These are phyloP conservation scores for Penicillium pancosmium DNA, from an alignment of 495 filamentous ascomycete species.

Conservation along the genomic window DNA sequence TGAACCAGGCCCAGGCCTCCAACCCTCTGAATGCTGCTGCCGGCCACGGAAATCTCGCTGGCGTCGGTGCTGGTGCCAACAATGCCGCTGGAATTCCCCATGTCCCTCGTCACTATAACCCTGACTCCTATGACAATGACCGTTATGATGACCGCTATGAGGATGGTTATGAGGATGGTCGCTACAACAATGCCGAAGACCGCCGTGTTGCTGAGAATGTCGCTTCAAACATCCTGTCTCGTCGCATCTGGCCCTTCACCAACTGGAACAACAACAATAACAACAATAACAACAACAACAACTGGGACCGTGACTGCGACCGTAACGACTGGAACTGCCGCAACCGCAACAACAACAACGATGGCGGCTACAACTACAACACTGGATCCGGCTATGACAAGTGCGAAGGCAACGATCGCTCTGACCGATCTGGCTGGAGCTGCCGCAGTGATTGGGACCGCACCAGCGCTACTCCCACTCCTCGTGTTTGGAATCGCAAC, in stretches of 20 bases:
- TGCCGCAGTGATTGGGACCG: constrained; percentile 20
- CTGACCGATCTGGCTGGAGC: constrained; percentile 14
- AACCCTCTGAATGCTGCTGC: constrained; percentile 6
- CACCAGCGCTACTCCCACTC: constrained; percentile 14
- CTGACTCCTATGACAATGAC: constrained; percentile 2
- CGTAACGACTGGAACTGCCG: constrained; percentile 14
- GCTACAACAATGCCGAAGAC: constrained; percentile 10
- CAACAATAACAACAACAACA: not conserved
- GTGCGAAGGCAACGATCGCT: constrained; percentile 14
- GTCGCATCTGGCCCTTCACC: constrained; percentile 2
- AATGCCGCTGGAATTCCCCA: constrained; percentile 5
- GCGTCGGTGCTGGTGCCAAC: not conserved
- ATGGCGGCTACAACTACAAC: constrained; percentile 13
- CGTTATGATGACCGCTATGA: constrained; percentile 5
- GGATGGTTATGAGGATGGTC: constrained; percentile 6
- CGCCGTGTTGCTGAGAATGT: constrained; percentile 6
- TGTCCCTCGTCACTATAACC: constrained; percentile 7
- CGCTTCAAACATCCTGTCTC: not conserved
- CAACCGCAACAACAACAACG: constrained; percentile 17
- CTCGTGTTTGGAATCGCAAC: constrained; percentile 13
- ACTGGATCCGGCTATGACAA: constrained; percentile 16
- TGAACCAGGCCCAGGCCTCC: not conserved
- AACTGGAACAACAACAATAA: constrained; percentile 3
- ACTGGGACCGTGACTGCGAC: constrained; percentile 7
- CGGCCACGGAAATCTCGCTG: not conserved